Percentiles rank a stretch among this genome's conserved stretches.
Evolutionary conservation across 2,329 filamentous ascomycete genomes (phyloP).

Genomic region (Cercospora nicotianae): DNA sequence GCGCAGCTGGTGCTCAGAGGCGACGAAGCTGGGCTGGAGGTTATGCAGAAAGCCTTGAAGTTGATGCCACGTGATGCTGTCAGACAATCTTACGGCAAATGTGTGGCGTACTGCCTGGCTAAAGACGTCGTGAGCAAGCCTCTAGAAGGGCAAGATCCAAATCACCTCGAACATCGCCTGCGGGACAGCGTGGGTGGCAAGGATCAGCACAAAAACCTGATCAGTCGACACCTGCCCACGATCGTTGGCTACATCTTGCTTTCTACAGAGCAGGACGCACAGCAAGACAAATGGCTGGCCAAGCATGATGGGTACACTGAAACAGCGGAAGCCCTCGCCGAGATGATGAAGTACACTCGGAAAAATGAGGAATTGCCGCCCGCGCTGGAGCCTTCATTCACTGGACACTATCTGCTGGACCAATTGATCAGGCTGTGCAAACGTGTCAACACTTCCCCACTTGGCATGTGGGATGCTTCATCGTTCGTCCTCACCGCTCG

Average conservation of each 20-base stretch:
- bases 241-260: conserved; percentile 76
- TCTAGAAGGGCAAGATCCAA: conserved; percentile 39
- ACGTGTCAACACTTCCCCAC: conserved; percentile 63
- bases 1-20: conserved; percentile 81
- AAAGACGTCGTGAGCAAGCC: conserved; percentile 59
- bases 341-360: conserved; percentile 68
- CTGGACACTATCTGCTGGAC: conserved; percentile 70
- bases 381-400: conserved; percentile 85
- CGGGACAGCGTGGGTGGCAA: conserved; percentile 69
- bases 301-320: conserved; percentile 52
- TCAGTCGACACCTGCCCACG: conserved; percentile 71
- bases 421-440: conserved; percentile 78
- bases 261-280: conserved; percentile 70
- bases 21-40: conserved; percentile 62
- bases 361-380: conserved; percentile 67
- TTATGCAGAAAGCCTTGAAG: conserved; percentile 61
- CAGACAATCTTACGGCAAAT: conserved; percentile 69
- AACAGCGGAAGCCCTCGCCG: conserved; percentile 63
- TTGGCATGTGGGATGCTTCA: conserved; percentile 40
- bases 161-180: conserved; percentile 52
- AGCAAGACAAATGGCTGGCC: conserved; percentile 58
- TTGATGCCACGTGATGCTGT: conserved; percentile 59
- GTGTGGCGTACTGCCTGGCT: conserved; percentile 79
- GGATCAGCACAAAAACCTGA: conserved; percentile 57
- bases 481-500: conserved; percentile 54